Evolutionary conservation across 345 rosid genomes (phyloP), one percentile per base, ranked within the genome.

Genomic region (Aegle marmelos): DNA sequence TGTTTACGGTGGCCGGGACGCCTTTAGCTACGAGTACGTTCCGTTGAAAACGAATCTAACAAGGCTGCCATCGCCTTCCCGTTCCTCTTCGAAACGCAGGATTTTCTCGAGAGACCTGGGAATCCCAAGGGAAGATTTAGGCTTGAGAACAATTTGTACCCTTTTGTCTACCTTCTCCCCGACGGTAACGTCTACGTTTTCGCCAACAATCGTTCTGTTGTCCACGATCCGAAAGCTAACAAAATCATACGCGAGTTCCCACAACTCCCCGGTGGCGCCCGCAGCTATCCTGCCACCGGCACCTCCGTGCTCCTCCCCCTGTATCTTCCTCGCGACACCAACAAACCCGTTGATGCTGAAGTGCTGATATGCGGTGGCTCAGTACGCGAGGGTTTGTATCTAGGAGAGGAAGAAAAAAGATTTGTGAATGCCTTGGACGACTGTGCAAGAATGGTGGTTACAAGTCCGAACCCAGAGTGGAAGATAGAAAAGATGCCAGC

Each of bases 11-110:
- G 98, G 99, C 6, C 84, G 98, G 9, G 85, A 83, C 4, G 78
- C 93, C 41, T 88, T 84, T 66, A 92, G 85, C 79, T 95, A 91
- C 75, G 99, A 95, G 77, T 92, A 76, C 84, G 88, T 95, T 70
- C 94, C 2, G 30, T 6, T 21, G 86, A 89, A 59, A 97, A 97
- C 19, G 14, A 79, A 4, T 62, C 70, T 54, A 90, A 92, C 74
- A 9, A 33, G 25, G 64, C 79, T 19, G 74, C 90, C 7, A 77
- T 64, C 48, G 73, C 54, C 60, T 90, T 88, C 24, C 76, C 78
- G 9, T 87, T 96, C 79, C 87, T 96, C 5, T 77, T 36, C 8
- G 86, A 94, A 70, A 96, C 90, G 14, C 63, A 22, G 9, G 86
- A 81, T 57, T 53, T 53, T 16, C 57, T 53, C 0, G 50, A 45